Percentiles rank a stretch among this genome's conserved stretches.
Evolutionary conservation across 768 basidiomycete species (phyloP).

Genomic region (Mycena sanguinolenta): DNA sequence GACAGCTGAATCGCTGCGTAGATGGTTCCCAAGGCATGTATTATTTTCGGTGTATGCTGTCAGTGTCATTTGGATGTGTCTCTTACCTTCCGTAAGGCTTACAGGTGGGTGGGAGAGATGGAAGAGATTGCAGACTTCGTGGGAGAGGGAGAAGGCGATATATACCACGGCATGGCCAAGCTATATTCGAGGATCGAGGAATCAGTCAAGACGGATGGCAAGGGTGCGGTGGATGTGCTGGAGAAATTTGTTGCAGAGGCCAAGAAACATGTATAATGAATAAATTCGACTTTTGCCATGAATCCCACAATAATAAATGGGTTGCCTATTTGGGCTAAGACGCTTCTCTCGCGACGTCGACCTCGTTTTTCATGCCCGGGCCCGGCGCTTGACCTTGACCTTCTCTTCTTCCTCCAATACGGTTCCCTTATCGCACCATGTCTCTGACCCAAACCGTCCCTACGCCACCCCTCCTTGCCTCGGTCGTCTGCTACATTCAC

Average conservation of each 20-base stretch:
- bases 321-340: constrained; percentile 6
- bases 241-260: constrained; percentile 62
- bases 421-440: constrained; percentile 5
- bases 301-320: not conserved
- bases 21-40: constrained; percentile 65
- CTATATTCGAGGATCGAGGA: constrained; percentile 59
- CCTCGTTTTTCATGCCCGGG: constrained; percentile 10
- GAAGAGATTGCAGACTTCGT: constrained; percentile 72
- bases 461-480: constrained; percentile 31
- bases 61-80: not conserved
- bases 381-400: constrained; percentile 2
- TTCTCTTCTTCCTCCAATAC: not conserved
- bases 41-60: not conserved
- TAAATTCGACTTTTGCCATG: constrained; percentile 22
- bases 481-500: constrained; percentile 34
- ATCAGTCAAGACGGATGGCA: constrained; percentile 50
- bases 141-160: constrained; percentile 56
- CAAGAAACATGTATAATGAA: constrained; percentile 40
- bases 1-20: not conserved
- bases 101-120: constrained; percentile 76
- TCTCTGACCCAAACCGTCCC: constrained; percentile 29
- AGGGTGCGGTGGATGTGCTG: constrained; percentile 57
- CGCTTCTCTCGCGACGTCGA: not conserved
- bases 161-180: constrained; percentile 62
- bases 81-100: constrained; percentile 47